A percentile compares a stretch with the other conserved stretches of the same genome.
phyloP scores from a whole-genome alignment of 1,284 basidiomycete species.

The Amylostereum chailletii region DNA sequence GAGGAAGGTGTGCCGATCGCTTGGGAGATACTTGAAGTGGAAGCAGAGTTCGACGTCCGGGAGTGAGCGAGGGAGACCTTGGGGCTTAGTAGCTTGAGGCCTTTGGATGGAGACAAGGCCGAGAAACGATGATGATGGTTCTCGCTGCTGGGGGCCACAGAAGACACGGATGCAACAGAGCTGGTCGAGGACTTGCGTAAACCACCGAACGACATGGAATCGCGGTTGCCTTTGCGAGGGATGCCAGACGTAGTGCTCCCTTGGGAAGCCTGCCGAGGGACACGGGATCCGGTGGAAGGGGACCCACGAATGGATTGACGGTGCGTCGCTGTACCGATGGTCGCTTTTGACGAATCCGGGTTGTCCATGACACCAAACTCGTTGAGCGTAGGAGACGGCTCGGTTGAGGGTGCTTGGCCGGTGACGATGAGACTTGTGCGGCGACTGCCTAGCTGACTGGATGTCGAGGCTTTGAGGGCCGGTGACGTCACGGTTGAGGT shows the following conservation, averaged over 20 bases:
- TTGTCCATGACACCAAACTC: slow-evolving; percentile 76
- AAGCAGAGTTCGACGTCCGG: slow-evolving; percentile 42
- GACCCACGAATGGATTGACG: slow-evolving; percentile 50
- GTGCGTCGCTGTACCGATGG: slow-evolving; percentile 22
- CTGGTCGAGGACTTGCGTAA: slow-evolving; percentile 74
- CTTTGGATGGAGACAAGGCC: slow-evolving; percentile 73
- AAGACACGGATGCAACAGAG: slow-evolving; percentile 58
- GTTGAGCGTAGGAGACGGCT: slow-evolving; percentile 58
- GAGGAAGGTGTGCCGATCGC: slow-evolving; percentile 57
- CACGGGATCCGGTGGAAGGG: slow-evolving; percentile 46
- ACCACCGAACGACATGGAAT: slow-evolving; percentile 67
- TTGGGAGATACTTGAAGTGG: slow-evolving; percentile 44
- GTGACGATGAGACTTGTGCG: slow-evolving; percentile 53
- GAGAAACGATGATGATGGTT: slow-evolving; percentile 61
- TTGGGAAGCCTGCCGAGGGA: slow-evolving; percentile 57
- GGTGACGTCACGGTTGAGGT: slow-evolving; percentile 64
- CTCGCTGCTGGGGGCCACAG: slow-evolving; percentile 28
- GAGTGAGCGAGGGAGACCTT: slow-evolving; percentile 59
- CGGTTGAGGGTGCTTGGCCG: slow-evolving; percentile 39
- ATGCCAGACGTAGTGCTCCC: slow-evolving; percentile 34
- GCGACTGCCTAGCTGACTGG: slow-evolving; percentile 37
- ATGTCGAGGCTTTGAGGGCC: slow-evolving; percentile 37
- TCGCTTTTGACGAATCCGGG: slow-evolving; percentile 33
- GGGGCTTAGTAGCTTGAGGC: slow-evolving; percentile 69
- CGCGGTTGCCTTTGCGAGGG: slow-evolving; percentile 60